These are phyloP conservation scores for Phytophthora sp. DNA, from an alignment of 352 stramenopile species.

Conservation along the genomic window DNA sequence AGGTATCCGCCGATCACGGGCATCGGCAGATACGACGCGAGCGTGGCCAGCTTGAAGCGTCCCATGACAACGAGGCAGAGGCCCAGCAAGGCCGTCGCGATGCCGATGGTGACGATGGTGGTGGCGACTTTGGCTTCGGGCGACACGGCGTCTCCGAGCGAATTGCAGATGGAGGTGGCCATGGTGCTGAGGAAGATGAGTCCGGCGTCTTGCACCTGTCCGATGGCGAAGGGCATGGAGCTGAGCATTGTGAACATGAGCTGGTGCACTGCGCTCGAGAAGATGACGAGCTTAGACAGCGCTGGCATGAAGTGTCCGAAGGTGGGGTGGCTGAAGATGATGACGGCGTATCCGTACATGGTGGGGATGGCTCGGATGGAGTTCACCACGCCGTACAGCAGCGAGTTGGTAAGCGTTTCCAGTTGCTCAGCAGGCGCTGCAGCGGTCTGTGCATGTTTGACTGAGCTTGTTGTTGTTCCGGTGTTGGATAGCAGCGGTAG, in stretches of 20 bases:
- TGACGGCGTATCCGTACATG: conserved; percentile 94
- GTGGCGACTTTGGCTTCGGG: conserved; percentile 91
- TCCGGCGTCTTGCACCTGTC: conserved; percentile 97
- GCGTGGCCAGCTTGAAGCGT: conserved; percentile 90
- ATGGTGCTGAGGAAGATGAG: conserved; percentile 98
- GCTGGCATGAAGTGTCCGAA: conserved; percentile 83
- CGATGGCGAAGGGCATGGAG: conserved; percentile 95
- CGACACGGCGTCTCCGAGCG: conserved; percentile 59
- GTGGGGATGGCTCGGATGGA: conserved; percentile 92
- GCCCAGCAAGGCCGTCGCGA: conserved; percentile 92
- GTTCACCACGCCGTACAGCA: conserved; percentile 90
- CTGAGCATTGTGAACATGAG: conserved; percentile 87
- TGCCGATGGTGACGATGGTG: conserved; percentile 90
- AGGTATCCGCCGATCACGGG: conserved; percentile 98
- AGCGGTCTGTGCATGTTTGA: not conserved
- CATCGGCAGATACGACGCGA: conserved; percentile 97
- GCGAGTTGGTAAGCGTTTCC: conserved; percentile 49
- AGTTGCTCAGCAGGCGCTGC: not conserved
- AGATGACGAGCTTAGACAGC: conserved; percentile 95
- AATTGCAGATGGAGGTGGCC: conserved; percentile 85
- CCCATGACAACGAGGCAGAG: conserved; percentile 93
- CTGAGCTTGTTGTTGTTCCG: not conserved
- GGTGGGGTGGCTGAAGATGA: conserved; percentile 94
- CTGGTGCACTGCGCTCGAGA: conserved; percentile 95
- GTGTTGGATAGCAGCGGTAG: not conserved